Conservation (phyloP, 768 basidiomycete species). For the Imleria badia region DNA sequence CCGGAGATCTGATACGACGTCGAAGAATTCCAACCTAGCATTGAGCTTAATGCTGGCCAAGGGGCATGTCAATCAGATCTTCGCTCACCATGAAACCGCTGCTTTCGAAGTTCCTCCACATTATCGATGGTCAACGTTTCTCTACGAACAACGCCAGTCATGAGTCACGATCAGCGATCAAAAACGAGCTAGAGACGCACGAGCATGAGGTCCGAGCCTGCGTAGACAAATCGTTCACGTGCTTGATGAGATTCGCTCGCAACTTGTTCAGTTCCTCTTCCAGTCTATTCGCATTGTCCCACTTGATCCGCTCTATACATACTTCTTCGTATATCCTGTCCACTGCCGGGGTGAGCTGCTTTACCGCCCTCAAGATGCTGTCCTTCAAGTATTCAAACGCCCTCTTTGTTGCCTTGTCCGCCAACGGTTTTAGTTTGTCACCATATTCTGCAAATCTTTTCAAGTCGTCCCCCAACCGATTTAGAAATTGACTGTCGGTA, state of each 20-base stretch:
- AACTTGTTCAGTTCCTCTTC: constrained; percentile 7
- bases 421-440: neutral
- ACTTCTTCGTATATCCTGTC: constrained; percentile 11
- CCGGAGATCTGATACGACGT: constrained; percentile 5
- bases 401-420: neutral
- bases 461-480: neutral
- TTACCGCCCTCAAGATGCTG: neutral
- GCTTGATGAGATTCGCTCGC: constrained; percentile 17
- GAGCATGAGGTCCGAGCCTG: constrained; percentile 19
- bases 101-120: neutral
- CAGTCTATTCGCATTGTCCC: neutral
- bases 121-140: constrained; percentile 8
- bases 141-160: constrained; percentile 5
- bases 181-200: neutral
- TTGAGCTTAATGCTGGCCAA: no score
- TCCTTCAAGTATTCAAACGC: neutral
- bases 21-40: neutral
- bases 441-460: neutral
- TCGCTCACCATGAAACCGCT: constrained; percentile 35
- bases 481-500: neutral
- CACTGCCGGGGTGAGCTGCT: constrained; percentile 6
- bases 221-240: constrained; percentile 17
- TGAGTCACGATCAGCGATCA: no score
- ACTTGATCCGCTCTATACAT: neutral
- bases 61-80: no score